Conservation (phyloP, 129 eudicot species). For the Rutidosis leptorrhynchoides region DNA sequence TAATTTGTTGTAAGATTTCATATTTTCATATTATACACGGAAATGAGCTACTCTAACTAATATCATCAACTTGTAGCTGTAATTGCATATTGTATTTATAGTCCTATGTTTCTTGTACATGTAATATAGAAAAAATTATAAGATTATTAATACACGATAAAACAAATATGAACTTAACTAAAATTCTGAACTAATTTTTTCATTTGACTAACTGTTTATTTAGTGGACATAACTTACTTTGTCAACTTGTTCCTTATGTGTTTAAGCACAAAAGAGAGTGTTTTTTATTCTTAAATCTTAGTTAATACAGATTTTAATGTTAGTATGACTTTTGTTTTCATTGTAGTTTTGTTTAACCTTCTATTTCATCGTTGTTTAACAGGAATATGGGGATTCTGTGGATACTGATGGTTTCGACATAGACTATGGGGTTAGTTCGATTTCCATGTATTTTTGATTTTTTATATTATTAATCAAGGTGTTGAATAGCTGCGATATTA, state of each 20-base stretch:
- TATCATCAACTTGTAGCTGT: not conserved
- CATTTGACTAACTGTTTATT: not conserved
- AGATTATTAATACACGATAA: too few relatives aligned
- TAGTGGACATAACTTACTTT: not conserved
- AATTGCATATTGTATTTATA: not conserved
- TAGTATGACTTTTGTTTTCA: not conserved
- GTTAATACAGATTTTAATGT: too few relatives aligned
- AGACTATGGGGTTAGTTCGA: constrained; percentile 82
- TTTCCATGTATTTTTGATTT: constrained; percentile 14
- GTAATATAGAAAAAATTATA: too few relatives aligned
- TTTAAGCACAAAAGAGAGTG: not conserved
- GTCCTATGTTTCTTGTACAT: not conserved
- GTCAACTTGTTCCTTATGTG: not conserved
- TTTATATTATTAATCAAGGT: not conserved
- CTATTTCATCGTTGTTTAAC: constrained; percentile 24
- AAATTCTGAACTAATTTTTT: not conserved
- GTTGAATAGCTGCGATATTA: constrained; percentile 18
- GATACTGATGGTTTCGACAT: constrained; percentile 95
- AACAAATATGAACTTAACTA: not conserved
- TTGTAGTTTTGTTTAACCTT: not conserved
- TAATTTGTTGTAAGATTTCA: not conserved
- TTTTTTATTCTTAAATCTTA: not conserved
- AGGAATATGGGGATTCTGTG: constrained; percentile 95
- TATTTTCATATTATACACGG: too few relatives aligned
- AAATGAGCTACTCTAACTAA: too few relatives aligned